These are phyloP conservation scores for Coelastrella sp. DNA, from an alignment of 139 green algal species.

Conservation along the genomic window DNA sequence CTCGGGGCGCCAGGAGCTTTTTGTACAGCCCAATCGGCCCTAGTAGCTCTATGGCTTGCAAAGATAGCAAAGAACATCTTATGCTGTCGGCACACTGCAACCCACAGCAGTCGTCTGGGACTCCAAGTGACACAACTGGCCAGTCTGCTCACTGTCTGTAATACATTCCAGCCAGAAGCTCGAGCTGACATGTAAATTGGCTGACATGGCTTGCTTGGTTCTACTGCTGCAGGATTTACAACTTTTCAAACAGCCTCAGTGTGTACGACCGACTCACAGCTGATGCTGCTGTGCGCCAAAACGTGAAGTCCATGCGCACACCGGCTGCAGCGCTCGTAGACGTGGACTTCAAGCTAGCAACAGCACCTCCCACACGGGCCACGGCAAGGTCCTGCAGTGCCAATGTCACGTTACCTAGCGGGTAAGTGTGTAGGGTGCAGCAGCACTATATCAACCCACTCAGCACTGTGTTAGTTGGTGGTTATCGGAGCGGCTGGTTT, in stretches of 20 bases:
- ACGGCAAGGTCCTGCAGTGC: not conserved
- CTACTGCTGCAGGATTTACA: constrained; percentile 30
- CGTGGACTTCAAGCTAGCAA: not conserved
- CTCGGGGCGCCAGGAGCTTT: too few species aligned
- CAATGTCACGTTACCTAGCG: constrained; percentile 18
- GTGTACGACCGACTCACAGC: constrained; percentile 24
- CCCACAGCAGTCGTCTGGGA: too few species aligned
- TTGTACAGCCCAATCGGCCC: too few species aligned
- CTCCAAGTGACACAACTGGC: too few species aligned
- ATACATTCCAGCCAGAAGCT: too few species aligned
- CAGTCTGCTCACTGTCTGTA: too few species aligned
- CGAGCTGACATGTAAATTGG: not conserved
- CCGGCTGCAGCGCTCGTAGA: not conserved
- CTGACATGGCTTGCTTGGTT: not conserved
- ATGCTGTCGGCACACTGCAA: too few species aligned
- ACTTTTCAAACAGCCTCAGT: not conserved
- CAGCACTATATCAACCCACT: too few species aligned
- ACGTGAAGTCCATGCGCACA: not conserved
- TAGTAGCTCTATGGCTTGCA: too few species aligned
- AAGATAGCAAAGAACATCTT: too few species aligned
- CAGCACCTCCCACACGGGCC: not conserved
- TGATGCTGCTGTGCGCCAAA: constrained; percentile 28
- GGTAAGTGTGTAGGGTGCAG: not conserved
- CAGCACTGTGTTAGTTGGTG: too few species aligned
- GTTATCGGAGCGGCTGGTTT: too few species aligned